Conservation (phyloP, 2,329 filamentous ascomycete genomes). For the Xylariaceae sp. region DNA sequence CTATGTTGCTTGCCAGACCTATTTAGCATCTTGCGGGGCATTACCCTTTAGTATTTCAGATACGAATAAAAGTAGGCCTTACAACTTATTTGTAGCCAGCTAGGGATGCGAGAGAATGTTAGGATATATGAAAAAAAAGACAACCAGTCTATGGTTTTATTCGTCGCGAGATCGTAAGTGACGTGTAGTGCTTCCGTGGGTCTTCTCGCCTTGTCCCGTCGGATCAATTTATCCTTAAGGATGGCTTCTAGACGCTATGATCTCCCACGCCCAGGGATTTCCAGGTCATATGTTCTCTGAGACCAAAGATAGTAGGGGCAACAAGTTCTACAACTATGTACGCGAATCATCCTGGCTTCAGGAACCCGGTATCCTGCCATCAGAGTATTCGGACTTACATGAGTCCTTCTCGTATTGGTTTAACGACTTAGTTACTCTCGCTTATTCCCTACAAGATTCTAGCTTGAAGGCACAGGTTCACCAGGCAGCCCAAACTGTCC, state of each 20-base stretch:
- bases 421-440: conserved; percentile 63
- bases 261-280: conserved; percentile 55
- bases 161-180: no score
- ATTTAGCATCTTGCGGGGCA: no score
- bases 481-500: conserved; percentile 47
- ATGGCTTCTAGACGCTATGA: conserved; percentile 58
- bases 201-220: neutral
- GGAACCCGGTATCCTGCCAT: conserved; percentile 46
- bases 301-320: conserved; percentile 1
- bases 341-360: conserved; percentile 54
- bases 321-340: conserved; percentile 61
- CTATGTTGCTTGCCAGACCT: no score
- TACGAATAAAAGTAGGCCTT: no score
- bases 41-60: no score
- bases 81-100: no score
- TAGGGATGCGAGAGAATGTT: no score
- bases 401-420: conserved; percentile 67
- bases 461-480: conserved; percentile 55
- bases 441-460: conserved; percentile 55
- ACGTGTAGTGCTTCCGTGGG: no score
- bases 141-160: no score
- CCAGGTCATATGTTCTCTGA: conserved; percentile 53
- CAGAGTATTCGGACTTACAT: conserved; percentile 61
- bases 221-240: conserved; percentile 38
- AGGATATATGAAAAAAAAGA: no score